Conservation (phyloP, 345 rosid genomes). For the Mangifera indica region DNA sequence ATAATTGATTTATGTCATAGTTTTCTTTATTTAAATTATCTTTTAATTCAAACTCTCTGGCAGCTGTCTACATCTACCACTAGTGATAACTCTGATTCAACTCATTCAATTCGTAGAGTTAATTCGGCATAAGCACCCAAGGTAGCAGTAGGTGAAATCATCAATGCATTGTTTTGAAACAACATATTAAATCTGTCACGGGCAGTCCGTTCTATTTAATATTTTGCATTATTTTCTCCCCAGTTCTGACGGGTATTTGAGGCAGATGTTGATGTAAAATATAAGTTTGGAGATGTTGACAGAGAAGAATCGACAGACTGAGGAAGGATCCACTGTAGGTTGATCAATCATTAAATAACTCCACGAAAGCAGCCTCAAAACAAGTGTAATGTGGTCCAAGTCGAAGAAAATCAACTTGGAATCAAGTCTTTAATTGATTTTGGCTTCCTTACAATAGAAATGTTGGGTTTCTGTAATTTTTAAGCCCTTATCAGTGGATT, state of each 20-base stretch:
- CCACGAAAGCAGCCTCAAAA: background rate
- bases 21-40: too few species aligned
- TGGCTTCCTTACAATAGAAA: too few species aligned
- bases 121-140: background rate
- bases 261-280: background rate
- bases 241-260: background rate
- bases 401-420: background rate
- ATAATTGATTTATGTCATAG: too few species aligned
- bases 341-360: too few species aligned
- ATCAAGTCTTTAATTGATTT: too few species aligned
- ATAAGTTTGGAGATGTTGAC: too few species aligned
- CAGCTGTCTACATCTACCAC: background rate
- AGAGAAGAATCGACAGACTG: too few species aligned
- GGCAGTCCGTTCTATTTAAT: background rate
- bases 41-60: too few species aligned
- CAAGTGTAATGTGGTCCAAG: background rate
- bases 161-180: background rate
- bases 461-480: too few species aligned
- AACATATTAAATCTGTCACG: slow-evolving; percentile 3
- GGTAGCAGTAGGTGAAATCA: slow-evolving; percentile 2
- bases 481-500: too few species aligned
- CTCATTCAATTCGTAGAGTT: background rate
- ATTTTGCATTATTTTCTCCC: background rate
- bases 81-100: background rate
- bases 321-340: too few species aligned